Conservation (phyloP, 805 yeast genomes). For the Starmerella davenportii region DNA sequence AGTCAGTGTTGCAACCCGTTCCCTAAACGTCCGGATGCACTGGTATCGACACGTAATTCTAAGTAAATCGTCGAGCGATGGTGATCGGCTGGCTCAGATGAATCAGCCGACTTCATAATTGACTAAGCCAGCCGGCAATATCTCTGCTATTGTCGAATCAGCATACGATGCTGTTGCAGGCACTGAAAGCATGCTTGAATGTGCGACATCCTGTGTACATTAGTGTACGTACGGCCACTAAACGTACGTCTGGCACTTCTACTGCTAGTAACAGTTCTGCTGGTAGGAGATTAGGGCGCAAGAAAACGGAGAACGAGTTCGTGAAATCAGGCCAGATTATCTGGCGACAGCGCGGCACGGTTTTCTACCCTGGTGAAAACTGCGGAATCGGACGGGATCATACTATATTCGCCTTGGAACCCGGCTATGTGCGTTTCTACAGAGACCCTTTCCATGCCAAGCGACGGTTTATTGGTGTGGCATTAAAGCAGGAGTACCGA, state of each 20-base stretch:
- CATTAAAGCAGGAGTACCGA: conserved; percentile 40
- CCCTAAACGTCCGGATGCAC: too few species aligned
- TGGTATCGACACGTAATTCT: too few species aligned
- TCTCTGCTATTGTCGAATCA: too few species aligned
- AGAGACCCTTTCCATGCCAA: conserved; percentile 92
- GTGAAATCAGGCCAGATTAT: conserved; percentile 75
- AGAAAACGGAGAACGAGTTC: conserved; percentile 58
- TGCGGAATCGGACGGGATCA: conserved; percentile 75
- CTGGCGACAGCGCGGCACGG: conserved; percentile 88
- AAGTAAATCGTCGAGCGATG: too few species aligned
- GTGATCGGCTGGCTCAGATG: too few species aligned
- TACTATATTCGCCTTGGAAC: conserved; percentile 77
- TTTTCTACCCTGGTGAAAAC: conserved; percentile 86
- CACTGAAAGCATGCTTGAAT: neutral
- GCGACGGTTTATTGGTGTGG: conserved; percentile 78
- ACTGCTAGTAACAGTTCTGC: conserved; percentile 86
- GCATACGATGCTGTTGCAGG: neutral
- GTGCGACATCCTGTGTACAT: conserved; percentile 6
- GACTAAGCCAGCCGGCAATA: too few species aligned
- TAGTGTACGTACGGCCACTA: conserved; percentile 69
- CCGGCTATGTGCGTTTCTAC: conserved; percentile 83
- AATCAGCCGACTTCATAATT: too few species aligned
- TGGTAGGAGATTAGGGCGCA: conserved; percentile 86
- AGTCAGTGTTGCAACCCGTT: too few species aligned
- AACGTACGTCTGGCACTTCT: conserved; percentile 87